Evolutionary conservation across 1,284 basidiomycete genomes (phyloP).

Genomic region (Austroboletus olivaceoglutinosus): DNA sequence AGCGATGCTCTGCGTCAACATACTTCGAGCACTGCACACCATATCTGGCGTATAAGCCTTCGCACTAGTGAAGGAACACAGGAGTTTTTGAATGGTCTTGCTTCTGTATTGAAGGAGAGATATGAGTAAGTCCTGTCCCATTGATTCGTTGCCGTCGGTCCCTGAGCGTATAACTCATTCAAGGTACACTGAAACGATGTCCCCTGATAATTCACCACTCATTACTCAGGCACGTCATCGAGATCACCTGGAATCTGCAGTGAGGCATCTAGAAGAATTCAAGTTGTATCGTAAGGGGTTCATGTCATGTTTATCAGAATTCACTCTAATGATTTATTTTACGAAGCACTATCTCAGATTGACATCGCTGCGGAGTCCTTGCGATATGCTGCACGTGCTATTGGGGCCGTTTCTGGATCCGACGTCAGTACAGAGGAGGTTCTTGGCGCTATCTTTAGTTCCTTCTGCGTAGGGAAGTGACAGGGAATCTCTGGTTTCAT

Average conservation of each 20-base stretch:
- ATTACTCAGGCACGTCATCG: slow-evolving; percentile 81
- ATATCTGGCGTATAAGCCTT: slow-evolving; percentile 63
- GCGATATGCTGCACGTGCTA: slow-evolving; percentile 75
- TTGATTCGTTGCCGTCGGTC: neutral
- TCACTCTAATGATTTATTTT: slow-evolving; percentile 1
- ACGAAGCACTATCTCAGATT: slow-evolving; percentile 38
- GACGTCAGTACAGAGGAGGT: slow-evolving; percentile 68
- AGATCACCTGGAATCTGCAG: slow-evolving; percentile 66
- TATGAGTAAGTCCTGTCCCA: slow-evolving; percentile 33
- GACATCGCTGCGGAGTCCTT: slow-evolving; percentile 84
- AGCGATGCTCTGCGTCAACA: slow-evolving; percentile 7
- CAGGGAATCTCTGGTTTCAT: neutral
- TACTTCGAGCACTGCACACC: neutral
- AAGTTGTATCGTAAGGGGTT: slow-evolving; percentile 49
- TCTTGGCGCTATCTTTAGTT: slow-evolving; percentile 75
- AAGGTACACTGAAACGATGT: slow-evolving; percentile 23
- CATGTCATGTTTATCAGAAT: no score
- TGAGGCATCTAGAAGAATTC: slow-evolving; percentile 66
- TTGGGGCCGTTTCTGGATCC: slow-evolving; percentile 77
- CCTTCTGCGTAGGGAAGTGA: slow-evolving; percentile 85
- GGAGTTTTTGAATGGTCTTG: slow-evolving; percentile 59
- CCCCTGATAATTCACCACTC: slow-evolving; percentile 44
- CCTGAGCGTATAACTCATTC: neutral
- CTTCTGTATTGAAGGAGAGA: slow-evolving; percentile 51
- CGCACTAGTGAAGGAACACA: slow-evolving; percentile 54